A percentile compares a stretch with the other conserved stretches of the same genome.
These are phyloP conservation scores for Lachnum nothofagi DNA, from an alignment of 2,329 filamentous ascomycete genomes.

Conservation along the genomic window DNA sequence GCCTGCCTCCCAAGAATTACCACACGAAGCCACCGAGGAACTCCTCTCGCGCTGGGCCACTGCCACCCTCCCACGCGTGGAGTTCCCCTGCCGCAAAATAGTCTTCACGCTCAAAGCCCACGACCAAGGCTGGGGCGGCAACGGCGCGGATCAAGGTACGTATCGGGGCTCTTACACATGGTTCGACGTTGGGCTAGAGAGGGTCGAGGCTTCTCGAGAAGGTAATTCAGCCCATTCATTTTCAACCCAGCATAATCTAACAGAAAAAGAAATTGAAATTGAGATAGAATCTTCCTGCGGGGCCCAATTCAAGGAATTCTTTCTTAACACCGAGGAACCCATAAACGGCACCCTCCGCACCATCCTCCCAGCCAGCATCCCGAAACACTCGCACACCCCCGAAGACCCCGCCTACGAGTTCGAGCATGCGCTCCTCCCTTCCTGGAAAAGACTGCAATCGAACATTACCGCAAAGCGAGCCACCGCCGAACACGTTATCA, in stretches of 20 bases:
- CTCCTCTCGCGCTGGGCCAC: constrained; percentile 19
- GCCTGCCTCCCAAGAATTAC: background rate
- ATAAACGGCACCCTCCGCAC: constrained; percentile 1
- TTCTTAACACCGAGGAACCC: background rate
- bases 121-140: constrained; percentile 55
- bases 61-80: constrained; percentile 14
- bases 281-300: background rate
- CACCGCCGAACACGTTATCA: constrained; percentile 42
- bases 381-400: background rate
- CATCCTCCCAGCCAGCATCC: constrained; percentile 3
- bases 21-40: constrained; percentile 19
- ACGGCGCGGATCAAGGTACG: constrained; percentile 31
- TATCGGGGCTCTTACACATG: constrained; percentile 53
- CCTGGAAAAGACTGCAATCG: constrained; percentile 39
- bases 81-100: constrained; percentile 53
- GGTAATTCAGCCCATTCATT: constrained; percentile 22
- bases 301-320: background rate
- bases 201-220: constrained; percentile 39
- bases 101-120: constrained; percentile 53
- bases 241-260: background rate
- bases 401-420: constrained; percentile 14
- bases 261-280: too few species aligned
- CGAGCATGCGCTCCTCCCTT: constrained; percentile 38
- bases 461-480: constrained; percentile 41
- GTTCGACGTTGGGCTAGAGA: constrained; percentile 59